Base-by-base conservation (phyloP, 1,284 basidiomycete species). In the Ustilago lituana region DNA sequence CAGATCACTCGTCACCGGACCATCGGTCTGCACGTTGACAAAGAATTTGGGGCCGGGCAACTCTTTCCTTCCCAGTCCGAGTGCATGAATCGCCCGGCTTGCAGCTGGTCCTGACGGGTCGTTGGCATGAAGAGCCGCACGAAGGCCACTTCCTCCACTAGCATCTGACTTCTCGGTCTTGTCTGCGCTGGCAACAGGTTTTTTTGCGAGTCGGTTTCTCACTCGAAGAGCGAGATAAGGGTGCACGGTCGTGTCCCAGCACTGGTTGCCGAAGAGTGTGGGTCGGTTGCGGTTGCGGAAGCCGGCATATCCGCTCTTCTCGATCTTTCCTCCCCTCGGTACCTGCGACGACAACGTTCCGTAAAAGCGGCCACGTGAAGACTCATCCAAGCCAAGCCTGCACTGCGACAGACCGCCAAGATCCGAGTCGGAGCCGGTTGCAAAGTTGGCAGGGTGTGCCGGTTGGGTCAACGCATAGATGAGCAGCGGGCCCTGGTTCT, bases 11-110 rank as follows among this genome's bases (percentile, higher is more conserved):
- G 81, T 79, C 14, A 85, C 83, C 2, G 90, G 88, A 1, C 84
- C 84, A 1, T 91, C 90, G 2, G 92, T 94, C 82, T 94, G 93
- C 27, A 95, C 84, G 81, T 95, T 95, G 57, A 93, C 91, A 75
- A 90, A 85, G 56, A 73, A 81, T 29, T 84, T 84, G 82, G 74
- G 83, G n/a, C 63, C 74, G 4, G 59, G 72, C 24, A 53, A 60
- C 59, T 66, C 65, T 37, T 49, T 73, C 31, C 52, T 64, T 55
- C 52, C 60, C 56, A 72, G 50, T 23, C 63, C 76, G 31, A 72
- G 68, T 23, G 80, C 80, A 11, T 74, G 64, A 12, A 77, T 57
- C 0, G 78, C 78, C 10, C 76, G 51, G 26, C 68, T 64, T 5
- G 64, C 57, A 3, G 69, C 66, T 3, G 72, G 71, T 8, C 74